Conservation (phyloP, 768 basidiomycete species). For the Russula sp. region DNA sequence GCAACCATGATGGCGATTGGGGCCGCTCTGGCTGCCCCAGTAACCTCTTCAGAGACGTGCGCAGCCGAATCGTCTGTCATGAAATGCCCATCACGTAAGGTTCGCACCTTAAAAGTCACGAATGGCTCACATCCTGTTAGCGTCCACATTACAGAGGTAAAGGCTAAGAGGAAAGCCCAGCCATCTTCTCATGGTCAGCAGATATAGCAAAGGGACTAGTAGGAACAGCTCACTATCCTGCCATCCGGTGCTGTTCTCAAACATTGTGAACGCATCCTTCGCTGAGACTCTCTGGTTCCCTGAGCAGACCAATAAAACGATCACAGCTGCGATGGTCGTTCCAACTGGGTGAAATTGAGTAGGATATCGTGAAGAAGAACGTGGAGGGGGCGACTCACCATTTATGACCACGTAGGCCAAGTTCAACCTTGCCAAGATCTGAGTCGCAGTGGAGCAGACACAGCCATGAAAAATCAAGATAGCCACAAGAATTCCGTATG, state of each 20-base stretch:
- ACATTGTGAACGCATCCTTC: conserved; percentile 57
- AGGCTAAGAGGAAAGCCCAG: conserved; percentile 67
- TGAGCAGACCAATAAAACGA: conserved; percentile 50
- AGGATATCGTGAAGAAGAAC: neutral
- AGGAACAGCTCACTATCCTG: conserved; percentile 39
- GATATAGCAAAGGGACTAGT: neutral
- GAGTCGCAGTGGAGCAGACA: conserved; percentile 65
- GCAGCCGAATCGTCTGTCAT: conserved; percentile 64
- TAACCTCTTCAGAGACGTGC: conserved; percentile 66
- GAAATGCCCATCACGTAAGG: neutral
- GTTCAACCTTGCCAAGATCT: conserved; percentile 58
- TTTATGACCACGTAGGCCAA: conserved; percentile 63
- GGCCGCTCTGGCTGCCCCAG: conserved; percentile 54
- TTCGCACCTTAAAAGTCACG: neutral
- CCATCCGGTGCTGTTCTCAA: conserved; percentile 70
- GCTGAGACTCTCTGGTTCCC: conserved; percentile 51
- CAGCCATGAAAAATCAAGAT: conserved; percentile 61
- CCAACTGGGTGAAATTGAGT: conserved; percentile 38
- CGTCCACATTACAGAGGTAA: conserved; percentile 76
- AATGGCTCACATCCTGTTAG: conserved; percentile 57
- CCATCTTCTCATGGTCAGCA: conserved; percentile 37
- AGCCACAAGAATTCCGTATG: conserved; percentile 58
- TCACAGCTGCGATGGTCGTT: conserved; percentile 55
- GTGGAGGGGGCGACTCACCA: conserved; percentile 31
- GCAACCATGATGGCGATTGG: conserved; percentile 64